phyloP scores from a whole-genome alignment of 108 stramenopile genomes.

The Aurantiochytrium sp. region DNA sequence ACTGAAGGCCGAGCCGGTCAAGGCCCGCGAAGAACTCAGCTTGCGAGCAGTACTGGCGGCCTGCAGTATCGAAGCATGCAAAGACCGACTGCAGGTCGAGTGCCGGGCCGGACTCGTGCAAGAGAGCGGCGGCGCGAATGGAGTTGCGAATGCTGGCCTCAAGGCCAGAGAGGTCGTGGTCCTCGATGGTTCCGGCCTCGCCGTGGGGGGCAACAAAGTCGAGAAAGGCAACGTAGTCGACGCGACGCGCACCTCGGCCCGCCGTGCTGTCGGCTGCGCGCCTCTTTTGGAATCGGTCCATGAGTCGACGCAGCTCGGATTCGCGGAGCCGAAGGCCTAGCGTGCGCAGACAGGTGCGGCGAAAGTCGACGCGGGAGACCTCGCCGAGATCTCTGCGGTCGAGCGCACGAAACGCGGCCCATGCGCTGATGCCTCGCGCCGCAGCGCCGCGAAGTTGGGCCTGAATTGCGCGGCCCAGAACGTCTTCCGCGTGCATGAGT shows the following conservation, averaged over 20 bases:
- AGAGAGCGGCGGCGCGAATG: not conserved
- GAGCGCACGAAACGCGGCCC: not conserved
- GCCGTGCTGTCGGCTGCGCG: not conserved
- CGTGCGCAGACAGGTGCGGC: not conserved
- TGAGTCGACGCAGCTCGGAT: not conserved
- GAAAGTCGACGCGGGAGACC: not conserved
- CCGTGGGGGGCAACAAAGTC: conserved; percentile 20
- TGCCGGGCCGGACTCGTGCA: not conserved
- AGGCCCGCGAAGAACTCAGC: not conserved
- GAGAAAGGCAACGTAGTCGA: conserved; percentile 19
- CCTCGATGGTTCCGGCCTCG: not conserved
- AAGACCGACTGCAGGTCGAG: not conserved
- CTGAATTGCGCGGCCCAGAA: not conserved
- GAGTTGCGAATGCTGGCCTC: not conserved
- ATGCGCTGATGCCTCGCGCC: not conserved
- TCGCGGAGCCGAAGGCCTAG: not conserved
- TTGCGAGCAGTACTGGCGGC: not conserved
- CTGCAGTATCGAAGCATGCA: not conserved
- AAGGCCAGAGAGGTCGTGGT: not conserved
- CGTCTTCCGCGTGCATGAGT: conserved; percentile 15
- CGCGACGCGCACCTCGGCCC: not conserved
- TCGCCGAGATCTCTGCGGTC: not conserved
- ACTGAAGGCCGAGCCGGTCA: not conserved
- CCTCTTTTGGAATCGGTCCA: not conserved
- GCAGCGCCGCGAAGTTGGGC: not conserved